These are phyloP conservation scores for Neonectria hederae DNA, from an alignment of 2,329 filamentous ascomycete species.

Conservation along the genomic window DNA sequence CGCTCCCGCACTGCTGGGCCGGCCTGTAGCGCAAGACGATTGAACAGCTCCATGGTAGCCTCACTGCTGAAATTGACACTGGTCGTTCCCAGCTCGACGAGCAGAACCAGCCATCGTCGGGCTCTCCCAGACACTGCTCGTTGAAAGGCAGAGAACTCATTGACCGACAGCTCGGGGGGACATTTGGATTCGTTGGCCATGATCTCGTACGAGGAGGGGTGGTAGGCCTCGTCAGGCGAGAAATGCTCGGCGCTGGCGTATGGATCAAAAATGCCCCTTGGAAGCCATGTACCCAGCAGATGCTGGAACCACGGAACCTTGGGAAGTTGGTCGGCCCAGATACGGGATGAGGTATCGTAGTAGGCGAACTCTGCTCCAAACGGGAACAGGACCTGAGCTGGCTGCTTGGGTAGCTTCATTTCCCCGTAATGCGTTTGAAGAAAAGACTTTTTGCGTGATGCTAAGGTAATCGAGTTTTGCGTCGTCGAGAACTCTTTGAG, in stretches of 20 bases:
- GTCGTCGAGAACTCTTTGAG: background rate
- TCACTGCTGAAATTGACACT: conserved; percentile 69
- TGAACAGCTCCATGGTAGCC: conserved; percentile 58
- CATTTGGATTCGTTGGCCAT: conserved; percentile 61
- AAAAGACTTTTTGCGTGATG: conserved; percentile 40
- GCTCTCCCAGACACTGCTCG: conserved; percentile 55
- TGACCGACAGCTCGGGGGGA: conserved; percentile 54
- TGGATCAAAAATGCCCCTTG: conserved; percentile 27
- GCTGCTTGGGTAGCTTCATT: conserved; percentile 25
- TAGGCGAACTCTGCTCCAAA: conserved; percentile 34
- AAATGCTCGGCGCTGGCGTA: background rate
- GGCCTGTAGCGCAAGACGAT: conserved; percentile 62
- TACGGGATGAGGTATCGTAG: conserved; percentile 19
- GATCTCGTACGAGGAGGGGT: conserved; percentile 64
- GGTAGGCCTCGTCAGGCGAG: conserved; percentile 20
- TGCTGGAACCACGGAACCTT: conserved; percentile 19
- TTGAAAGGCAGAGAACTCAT: conserved; percentile 65
- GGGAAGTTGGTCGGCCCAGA: conserved; percentile 30
- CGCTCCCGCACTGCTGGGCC: conserved; percentile 54
- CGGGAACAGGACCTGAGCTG: conserved; percentile 19
- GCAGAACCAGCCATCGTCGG: conserved; percentile 59
- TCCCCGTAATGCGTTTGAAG: conserved; percentile 40
- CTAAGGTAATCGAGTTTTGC: conserved; percentile 25
- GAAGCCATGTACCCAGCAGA: conserved; percentile 40
- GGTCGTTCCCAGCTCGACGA: conserved; percentile 61